phyloP scores from a whole-genome alignment of 176 grass and related monocot genomes.

The Oryza glumipatula region DNA sequence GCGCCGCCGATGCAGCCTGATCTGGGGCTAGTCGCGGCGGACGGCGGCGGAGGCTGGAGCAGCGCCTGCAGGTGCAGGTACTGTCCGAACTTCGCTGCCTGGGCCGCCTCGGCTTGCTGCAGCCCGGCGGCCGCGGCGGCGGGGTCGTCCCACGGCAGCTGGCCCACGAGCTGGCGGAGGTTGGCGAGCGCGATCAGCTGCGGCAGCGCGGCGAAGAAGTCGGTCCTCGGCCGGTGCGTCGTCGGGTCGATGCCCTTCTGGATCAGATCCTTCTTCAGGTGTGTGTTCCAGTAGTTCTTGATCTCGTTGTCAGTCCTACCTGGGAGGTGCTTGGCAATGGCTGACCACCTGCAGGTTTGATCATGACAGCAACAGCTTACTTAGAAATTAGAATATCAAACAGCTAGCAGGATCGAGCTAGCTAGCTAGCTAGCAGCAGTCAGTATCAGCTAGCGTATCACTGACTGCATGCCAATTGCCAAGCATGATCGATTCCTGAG shows the following conservation, averaged over 20 bases:
- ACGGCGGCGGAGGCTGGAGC: slow-evolving; percentile 49
- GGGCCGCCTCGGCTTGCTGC: slow-evolving; percentile 67
- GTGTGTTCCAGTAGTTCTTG: slow-evolving; percentile 99
- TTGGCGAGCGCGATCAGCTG: slow-evolving; percentile 81
- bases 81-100: slow-evolving; percentile 63
- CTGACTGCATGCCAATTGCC: neutral
- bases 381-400: neutral
- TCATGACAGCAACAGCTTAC: slow-evolving; percentile 8
- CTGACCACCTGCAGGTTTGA: slow-evolving; percentile 77
- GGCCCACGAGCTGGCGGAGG: slow-evolving; percentile 75
- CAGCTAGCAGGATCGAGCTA: neutral
- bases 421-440: neutral
- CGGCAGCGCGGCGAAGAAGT: slow-evolving; percentile 86
- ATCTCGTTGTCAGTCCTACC: slow-evolving; percentile 95
- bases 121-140: slow-evolving; percentile 22
- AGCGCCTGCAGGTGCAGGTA: slow-evolving; percentile 66
- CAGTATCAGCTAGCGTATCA: neutral
- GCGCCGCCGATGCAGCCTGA: slow-evolving; percentile 46
- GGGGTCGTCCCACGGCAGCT: slow-evolving; percentile 66
- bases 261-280: slow-evolving; percentile 98
- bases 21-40: slow-evolving; percentile 43
- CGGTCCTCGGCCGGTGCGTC: slow-evolving; percentile 86
- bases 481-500: neutral
- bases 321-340: slow-evolving; percentile 72
- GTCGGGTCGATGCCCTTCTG: slow-evolving; percentile 98